Percentiles rank a stretch among this genome's conserved stretches.
Evolutionary conservation across 2,329 filamentous ascomycete genomes (phyloP).

Genomic region (Acephala macrosclerotiorum): DNA sequence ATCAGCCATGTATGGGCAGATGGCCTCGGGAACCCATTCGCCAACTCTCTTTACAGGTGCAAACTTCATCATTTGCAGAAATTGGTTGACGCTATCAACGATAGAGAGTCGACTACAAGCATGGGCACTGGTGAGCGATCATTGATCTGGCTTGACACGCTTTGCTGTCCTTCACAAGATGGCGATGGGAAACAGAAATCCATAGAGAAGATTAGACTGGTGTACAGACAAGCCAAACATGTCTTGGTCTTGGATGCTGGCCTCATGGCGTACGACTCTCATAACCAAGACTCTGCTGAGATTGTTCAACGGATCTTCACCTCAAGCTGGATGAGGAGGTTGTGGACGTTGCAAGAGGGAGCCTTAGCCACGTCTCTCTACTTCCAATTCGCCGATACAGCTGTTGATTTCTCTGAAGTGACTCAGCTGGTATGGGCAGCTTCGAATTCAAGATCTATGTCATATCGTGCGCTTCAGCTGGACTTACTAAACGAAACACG

Average conservation of each 20-base stretch:
- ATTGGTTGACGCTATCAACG: constrained; percentile 35
- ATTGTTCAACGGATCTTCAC: constrained; percentile 44
- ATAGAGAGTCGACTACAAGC: not conserved
- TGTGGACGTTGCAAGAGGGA: constrained; percentile 53
- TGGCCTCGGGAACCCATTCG: constrained; percentile 43
- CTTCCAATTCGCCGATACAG: constrained; percentile 46
- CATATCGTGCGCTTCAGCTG: not conserved
- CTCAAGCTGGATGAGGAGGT: constrained; percentile 49
- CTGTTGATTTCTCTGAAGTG: constrained; percentile 27
- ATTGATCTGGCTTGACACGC: constrained; percentile 22
- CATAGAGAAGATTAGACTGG: constrained; percentile 44
- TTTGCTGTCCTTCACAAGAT: constrained; percentile 42
- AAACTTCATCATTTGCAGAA: constrained; percentile 41
- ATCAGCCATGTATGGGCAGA: constrained; percentile 50
- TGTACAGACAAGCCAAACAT: constrained; percentile 45
- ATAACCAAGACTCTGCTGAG: constrained; percentile 32
- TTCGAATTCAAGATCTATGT: not conserved
- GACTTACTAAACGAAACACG: not conserved
- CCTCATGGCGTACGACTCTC: constrained; percentile 33
- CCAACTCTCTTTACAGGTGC: constrained; percentile 45
- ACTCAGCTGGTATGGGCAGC: not conserved
- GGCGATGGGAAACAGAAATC: constrained; percentile 34
- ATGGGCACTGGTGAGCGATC: not conserved
- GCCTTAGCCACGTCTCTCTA: constrained; percentile 43
- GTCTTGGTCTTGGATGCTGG: constrained; percentile 46